These are phyloP conservation scores for Trametes elegans DNA, from an alignment of 768 basidiomycete species.

Conservation along the genomic window DNA sequence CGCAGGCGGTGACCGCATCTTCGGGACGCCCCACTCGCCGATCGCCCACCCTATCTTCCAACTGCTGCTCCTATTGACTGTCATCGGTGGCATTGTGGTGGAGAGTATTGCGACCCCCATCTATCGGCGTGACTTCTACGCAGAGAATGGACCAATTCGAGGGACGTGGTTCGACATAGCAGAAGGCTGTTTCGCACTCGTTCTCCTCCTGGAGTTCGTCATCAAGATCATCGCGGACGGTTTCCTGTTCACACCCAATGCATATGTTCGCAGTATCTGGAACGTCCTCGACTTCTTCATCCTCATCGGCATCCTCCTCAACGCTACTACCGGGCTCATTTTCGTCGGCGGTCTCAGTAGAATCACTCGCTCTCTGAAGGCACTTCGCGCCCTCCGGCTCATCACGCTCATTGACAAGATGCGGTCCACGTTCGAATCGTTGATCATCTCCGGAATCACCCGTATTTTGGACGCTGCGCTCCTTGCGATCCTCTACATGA, in stretches of 20 bases:
- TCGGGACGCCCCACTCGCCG: constrained; percentile 68
- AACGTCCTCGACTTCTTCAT: constrained; percentile 88
- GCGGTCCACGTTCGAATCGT: constrained; percentile 80
- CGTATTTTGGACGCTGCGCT: constrained; percentile 89
- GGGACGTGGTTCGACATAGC: constrained; percentile 86
- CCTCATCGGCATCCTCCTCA: constrained; percentile 73
- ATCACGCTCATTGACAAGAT: constrained; percentile 88
- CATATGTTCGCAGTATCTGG: constrained; percentile 90
- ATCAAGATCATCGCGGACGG: constrained; percentile 95
- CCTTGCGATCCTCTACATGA: constrained; percentile 88
- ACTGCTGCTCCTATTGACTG: constrained; percentile 65
- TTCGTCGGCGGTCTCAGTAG: constrained; percentile 79
- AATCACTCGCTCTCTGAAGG: constrained; percentile 83
- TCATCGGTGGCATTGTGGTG: constrained; percentile 79
- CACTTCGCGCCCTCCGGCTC: constrained; percentile 81
- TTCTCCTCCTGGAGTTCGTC: constrained; percentile 76
- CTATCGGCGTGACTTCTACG: constrained; percentile 75
- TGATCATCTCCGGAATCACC: constrained; percentile 82
- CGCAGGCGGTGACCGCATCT: constrained; percentile 82
- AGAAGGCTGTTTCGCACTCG: constrained; percentile 68
- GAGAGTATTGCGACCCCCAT: constrained; percentile 82
- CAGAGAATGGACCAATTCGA: constrained; percentile 53
- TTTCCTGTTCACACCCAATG: constrained; percentile 86
- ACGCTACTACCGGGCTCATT: constrained; percentile 66
- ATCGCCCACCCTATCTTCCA: constrained; percentile 73